Evolutionary conservation across 1,139 yeast species (phyloP), one percentile per base, ranked within the genome.

Genomic region (Yamadazyma diospyri): DNA sequence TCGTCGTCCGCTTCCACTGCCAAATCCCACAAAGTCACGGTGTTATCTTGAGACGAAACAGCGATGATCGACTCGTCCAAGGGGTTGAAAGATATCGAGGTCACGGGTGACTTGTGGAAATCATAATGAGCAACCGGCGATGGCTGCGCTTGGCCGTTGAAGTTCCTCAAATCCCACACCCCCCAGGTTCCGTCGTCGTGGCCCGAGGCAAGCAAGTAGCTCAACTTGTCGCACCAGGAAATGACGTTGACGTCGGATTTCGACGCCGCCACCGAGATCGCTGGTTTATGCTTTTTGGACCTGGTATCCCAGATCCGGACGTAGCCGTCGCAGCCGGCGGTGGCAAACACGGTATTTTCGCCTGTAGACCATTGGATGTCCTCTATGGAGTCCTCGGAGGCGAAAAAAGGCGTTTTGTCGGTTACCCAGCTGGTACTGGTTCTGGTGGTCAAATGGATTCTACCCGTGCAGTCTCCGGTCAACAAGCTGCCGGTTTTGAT

Each of bases 171-270:
- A 65, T 92, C 99, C 98, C 99, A 92, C 26, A 92, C 94, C 34
- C 95, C 88, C 96, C 97, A 92, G 20, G 81, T 65, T 41, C 99
- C 99, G 57, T 88, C 96, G 57, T 92, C 99, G 53, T 92, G 96
- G 45, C 99, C 99, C 32, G 94, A 81, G 1, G 97, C 97, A 40
- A 92, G 70, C 50, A 92, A 67, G 51, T 88, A 86, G 52, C 82
- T 82, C 44, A 89, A 83, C 53, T 85, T 85, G 40, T 76, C 76
- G 62, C 94, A 86, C 99, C 99, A 92, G 29, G 96, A 85, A 58
- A 94, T 83, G 37, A 94, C 98, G 54, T 92, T 92, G 40, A 92
- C 87, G 58, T 92, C 99, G 2, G 88, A 69, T 16, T 64, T 60
- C n/a, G 95, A 80, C 0, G 96, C 98, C 37, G 63, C 69, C 17